These are phyloP conservation scores for Cystobasidium sp. DNA, from an alignment of 1,284 basidiomycete genomes.

Conservation along the genomic window DNA sequence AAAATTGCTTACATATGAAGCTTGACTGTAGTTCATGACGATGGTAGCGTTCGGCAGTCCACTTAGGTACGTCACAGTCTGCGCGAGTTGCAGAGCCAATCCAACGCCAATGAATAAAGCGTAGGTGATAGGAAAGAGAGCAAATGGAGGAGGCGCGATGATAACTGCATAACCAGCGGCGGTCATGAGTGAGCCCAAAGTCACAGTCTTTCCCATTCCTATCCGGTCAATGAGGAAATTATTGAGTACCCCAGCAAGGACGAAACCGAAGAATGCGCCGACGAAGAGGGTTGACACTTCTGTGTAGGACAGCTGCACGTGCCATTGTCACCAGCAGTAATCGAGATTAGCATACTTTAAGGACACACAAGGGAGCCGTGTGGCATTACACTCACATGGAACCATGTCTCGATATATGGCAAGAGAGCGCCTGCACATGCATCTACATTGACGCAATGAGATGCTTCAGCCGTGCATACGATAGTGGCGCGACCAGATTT, in stretches of 20 bases:
- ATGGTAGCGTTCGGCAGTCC: constrained; percentile 22
- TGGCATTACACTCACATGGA: constrained; percentile 19
- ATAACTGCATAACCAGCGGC: constrained; percentile 41
- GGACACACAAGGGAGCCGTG: not conserved
- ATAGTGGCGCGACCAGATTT: not conserved
- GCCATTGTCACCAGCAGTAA: not conserved
- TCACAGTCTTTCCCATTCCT: constrained; percentile 41
- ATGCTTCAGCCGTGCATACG: not conserved
- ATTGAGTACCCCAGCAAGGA: constrained; percentile 38
- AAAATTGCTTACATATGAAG: constrained; percentile 20
- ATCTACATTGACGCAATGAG: not conserved
- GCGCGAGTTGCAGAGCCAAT: constrained; percentile 35
- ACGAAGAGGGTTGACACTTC: constrained; percentile 44
- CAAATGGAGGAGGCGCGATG: constrained; percentile 43
- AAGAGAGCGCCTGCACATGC: constrained; percentile 36
- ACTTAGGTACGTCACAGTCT: constrained; percentile 14
- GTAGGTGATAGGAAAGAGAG: constrained; percentile 42
- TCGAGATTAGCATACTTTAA: too few relatives aligned
- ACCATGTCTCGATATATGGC: constrained; percentile 42
- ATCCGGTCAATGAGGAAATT: constrained; percentile 40
- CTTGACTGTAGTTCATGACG: constrained; percentile 31
- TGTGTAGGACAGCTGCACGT: constrained; percentile 33
- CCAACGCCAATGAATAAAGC: constrained; percentile 44
- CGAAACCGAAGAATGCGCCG: constrained; percentile 42
- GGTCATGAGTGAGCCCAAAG: constrained; percentile 27